phyloP scores from a whole-genome alignment of 2,329 filamentous ascomycete species.

The Diplodia sapinea region DNA sequence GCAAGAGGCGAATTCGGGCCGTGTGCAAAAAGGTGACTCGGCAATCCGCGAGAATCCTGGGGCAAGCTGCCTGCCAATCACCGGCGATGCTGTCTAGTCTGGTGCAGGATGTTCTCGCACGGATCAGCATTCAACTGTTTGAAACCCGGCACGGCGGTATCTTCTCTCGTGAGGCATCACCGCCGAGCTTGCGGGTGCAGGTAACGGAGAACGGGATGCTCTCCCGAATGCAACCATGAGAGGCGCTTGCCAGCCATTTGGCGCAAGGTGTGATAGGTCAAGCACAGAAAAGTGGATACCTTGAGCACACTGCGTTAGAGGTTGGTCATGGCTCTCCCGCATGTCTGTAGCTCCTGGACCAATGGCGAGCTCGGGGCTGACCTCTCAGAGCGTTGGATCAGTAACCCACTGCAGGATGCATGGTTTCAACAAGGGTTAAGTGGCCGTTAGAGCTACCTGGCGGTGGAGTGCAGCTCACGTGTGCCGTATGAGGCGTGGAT shows the following conservation, averaged over 20 bases:
- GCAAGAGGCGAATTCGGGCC: constrained; percentile 9
- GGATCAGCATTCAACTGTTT: constrained; percentile 24
- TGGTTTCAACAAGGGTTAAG: constrained; percentile 3
- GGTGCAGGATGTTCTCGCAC: constrained; percentile 5
- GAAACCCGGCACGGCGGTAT: constrained; percentile 11
- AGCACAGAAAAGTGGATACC: constrained; percentile 2
- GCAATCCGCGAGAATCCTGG: background rate
- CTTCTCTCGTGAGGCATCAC: constrained; percentile 21
- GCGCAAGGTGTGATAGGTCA: constrained; percentile 4
- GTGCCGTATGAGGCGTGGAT: constrained; percentile 11
- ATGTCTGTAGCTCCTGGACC: background rate
- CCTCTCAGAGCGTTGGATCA: background rate
- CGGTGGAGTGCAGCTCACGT: constrained; percentile 25
- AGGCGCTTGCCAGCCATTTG: background rate
- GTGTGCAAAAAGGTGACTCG: background rate
- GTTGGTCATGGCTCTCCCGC: constrained; percentile 4
- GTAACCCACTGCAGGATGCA: constrained; percentile 15
- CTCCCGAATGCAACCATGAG: constrained; percentile 11
- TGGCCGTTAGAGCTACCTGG: background rate
- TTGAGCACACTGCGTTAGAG: constrained; percentile 7
- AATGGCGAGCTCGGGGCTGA: background rate
- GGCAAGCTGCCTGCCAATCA: constrained; percentile 1
- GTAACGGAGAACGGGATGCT: constrained; percentile 9
- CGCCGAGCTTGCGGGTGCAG: constrained; percentile 7
- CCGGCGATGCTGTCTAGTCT: background rate